These are phyloP conservation scores for Wickerhamomyces subpelliculosus DNA, from an alignment of 805 yeast species.

Conservation along the genomic window DNA sequence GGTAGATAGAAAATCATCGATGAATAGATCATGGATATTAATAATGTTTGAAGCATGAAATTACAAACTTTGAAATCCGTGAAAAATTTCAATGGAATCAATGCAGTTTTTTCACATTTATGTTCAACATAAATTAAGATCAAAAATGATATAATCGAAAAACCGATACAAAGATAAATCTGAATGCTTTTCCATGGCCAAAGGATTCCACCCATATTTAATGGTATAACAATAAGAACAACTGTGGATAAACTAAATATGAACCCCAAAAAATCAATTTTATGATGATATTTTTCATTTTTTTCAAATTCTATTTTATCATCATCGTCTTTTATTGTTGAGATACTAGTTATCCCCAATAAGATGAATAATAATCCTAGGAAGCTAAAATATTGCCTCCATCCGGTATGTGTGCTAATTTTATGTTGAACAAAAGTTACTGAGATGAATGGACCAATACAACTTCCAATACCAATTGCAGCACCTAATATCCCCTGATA, in stretches of 20 bases:
- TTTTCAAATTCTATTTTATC: not conserved
- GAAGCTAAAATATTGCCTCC: conserved; percentile 34
- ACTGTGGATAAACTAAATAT: conserved; percentile 36
- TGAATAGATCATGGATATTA: conserved; percentile 41
- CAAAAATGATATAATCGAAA: conserved; percentile 29
- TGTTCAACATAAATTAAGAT: conserved; percentile 39
- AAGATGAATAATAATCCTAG: conserved; percentile 28
- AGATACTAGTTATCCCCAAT: conserved; percentile 34
- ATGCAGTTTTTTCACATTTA: conserved; percentile 39
- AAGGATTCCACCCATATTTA: conserved; percentile 48
- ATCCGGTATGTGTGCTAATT: conserved; percentile 10
- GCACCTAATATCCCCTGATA: conserved; percentile 49
- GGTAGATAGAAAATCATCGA: conserved; percentile 43
- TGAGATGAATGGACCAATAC: conserved; percentile 35
- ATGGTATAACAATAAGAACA: conserved; percentile 41
- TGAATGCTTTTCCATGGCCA: conserved; percentile 38
- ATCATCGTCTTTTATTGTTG: not conserved
- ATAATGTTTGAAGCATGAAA: conserved; percentile 31
- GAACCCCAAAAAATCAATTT: conserved; percentile 30
- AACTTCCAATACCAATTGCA: conserved; percentile 40
- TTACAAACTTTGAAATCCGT: conserved; percentile 27
- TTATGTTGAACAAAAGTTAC: conserved; percentile 22
- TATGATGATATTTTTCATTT: not conserved
- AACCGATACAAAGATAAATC: conserved; percentile 24
- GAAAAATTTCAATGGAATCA: conserved; percentile 43